These are phyloP conservation scores for Protomyces arabidopsidicola DNA, from an alignment of 1,139 yeast genomes.

Conservation along the genomic window DNA sequence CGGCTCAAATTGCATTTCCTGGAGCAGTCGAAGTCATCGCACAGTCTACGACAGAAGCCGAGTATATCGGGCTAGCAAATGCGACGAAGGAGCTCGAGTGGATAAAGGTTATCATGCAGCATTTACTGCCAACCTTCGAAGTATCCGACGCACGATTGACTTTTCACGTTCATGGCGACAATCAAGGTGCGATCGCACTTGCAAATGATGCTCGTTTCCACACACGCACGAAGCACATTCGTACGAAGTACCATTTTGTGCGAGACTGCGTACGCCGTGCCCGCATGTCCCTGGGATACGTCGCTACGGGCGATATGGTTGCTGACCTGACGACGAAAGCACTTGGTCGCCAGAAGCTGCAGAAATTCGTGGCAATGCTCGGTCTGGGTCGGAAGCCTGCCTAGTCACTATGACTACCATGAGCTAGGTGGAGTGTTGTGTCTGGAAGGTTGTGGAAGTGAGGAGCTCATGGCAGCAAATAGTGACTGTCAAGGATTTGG, in stretches of 20 bases:
- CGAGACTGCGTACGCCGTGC: constrained; percentile 13
- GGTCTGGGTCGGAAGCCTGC: not conserved
- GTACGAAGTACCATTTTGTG: constrained; percentile 26
- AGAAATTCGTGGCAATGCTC: not conserved
- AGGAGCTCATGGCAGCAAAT: too few species aligned
- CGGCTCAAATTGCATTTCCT: constrained; percentile 32
- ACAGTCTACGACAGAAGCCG: constrained; percentile 34
- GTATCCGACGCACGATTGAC: not conserved
- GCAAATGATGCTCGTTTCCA: constrained; percentile 29
- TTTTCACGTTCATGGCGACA: constrained; percentile 24
- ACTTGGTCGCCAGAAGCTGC: not conserved
- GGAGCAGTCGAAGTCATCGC: constrained; percentile 33
- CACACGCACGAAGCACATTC: constrained; percentile 31
- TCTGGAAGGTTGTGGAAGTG: too few species aligned
- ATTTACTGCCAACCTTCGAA: not conserved
- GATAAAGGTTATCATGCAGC: constrained; percentile 23
- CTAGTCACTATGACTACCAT: too few species aligned
- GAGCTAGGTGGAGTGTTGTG: too few species aligned
- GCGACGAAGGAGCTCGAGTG: constrained; percentile 33
- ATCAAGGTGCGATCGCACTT: constrained; percentile 29
- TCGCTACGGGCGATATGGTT: not conserved
- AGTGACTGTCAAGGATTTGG: too few species aligned
- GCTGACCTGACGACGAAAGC: not conserved
- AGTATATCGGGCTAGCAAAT: constrained; percentile 33
- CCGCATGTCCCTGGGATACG: not conserved